phyloP scores from a whole-genome alignment of 257 asterid genomes.

The Jacaranda mimosifolia region DNA sequence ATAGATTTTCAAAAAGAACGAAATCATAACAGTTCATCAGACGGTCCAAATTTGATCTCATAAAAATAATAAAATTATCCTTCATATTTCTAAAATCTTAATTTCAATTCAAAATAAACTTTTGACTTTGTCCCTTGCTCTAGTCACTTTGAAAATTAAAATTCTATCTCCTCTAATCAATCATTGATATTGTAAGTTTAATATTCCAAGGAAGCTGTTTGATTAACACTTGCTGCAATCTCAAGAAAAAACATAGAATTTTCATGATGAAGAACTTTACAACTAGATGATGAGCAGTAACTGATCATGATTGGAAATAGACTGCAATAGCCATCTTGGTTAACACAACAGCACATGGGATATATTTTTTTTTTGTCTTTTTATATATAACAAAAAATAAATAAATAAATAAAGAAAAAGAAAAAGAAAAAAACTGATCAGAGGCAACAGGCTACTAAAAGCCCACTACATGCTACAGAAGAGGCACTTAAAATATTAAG shows the following conservation, averaged over 20 bases:
- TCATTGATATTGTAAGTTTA: not conserved
- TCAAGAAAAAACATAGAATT: not conserved
- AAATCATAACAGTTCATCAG: no score
- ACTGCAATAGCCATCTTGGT: not conserved
- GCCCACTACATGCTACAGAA: constrained; percentile 44
- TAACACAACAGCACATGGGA: constrained; percentile 46
- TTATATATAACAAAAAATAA: no score
- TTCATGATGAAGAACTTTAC: not conserved
- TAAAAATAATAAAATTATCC: no score
- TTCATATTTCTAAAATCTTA: no score
- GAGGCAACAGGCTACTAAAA: constrained; percentile 33
- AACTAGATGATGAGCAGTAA: not conserved
- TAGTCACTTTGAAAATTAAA: no score
- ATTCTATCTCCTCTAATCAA: no score
- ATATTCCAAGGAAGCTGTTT: not conserved
- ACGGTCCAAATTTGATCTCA: no score
- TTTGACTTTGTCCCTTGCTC: no score
- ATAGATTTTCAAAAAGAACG: no score
- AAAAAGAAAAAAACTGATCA: not conserved
- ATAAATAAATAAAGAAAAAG: no score
- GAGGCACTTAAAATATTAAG: constrained; percentile 30
- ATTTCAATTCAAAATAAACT: no score
- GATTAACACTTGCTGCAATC: not conserved
- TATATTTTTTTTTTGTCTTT: not conserved
- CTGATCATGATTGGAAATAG: not conserved